These are phyloP conservation scores for Cornus controversa DNA, from an alignment of 148 eudicot species.

Conservation along the genomic window DNA sequence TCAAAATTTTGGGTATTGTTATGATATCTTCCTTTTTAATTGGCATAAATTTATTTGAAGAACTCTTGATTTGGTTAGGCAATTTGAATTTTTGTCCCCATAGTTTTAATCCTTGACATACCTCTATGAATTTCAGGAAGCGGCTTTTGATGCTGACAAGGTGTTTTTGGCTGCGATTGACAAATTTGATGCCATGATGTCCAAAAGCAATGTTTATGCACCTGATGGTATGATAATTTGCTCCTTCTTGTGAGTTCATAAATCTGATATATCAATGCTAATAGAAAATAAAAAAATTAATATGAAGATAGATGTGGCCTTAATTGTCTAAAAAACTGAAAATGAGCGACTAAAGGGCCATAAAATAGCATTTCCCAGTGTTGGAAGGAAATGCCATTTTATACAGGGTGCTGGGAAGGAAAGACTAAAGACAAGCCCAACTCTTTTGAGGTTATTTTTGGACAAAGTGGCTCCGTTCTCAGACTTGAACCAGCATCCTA, in stretches of 20 bases:
- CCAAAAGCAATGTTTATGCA: conserved; percentile 72
- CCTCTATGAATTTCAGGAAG: conserved; percentile 49
- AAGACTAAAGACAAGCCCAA: no score
- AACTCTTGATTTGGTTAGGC: not conserved
- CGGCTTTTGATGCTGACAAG: conserved; percentile 91
- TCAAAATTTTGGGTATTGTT: no score
- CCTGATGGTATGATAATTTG: conserved; percentile 67
- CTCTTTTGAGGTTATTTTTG: no score
- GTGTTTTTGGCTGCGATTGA: conserved; percentile 92
- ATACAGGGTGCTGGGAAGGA: no score
- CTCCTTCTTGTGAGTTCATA: not conserved
- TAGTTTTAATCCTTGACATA: not conserved
- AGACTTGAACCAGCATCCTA: no score
- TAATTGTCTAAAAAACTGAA: not conserved
- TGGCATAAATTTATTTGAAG: not conserved
- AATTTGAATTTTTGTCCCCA: not conserved
- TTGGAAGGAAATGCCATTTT: no score
- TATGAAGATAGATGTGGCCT: not conserved
- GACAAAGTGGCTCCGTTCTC: no score
- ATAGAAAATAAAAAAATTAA: not conserved
- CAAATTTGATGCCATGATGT: conserved; percentile 96
- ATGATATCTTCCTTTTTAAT: not conserved
- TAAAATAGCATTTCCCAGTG: no score
- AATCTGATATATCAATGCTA: not conserved
- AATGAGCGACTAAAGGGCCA: not conserved